Conservation (phyloP, 2,329 filamentous ascomycete species). For the Exophiala mesophila region DNA sequence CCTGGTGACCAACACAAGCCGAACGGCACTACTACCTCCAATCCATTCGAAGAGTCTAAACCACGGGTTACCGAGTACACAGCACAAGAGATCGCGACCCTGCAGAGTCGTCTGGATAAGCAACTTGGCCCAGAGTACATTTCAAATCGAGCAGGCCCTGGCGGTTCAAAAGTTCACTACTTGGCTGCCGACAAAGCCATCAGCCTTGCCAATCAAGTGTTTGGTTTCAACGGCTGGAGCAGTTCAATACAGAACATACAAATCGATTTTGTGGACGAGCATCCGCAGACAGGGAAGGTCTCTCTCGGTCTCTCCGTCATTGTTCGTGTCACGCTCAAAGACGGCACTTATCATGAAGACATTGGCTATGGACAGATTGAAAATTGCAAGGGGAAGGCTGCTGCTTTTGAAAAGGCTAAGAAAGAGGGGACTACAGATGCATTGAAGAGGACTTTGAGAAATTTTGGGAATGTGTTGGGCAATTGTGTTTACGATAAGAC, state of each 20-base stretch:
- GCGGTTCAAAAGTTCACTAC: constrained; percentile 84
- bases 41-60: constrained; percentile 72
- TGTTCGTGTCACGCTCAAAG: constrained; percentile 79
- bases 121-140: constrained; percentile 96
- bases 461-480: constrained; percentile 93
- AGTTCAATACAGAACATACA: constrained; percentile 92
- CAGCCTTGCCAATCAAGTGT: constrained; percentile 87
- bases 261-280: constrained; percentile 90
- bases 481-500: constrained; percentile 98
- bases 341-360: constrained; percentile 97
- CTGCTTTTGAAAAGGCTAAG: constrained; percentile 96
- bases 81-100: constrained; percentile 80
- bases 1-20: constrained; percentile 28
- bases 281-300: constrained; percentile 69
- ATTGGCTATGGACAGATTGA: constrained; percentile 96
- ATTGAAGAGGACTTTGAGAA: constrained; percentile 80
- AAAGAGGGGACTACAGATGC: constrained; percentile 96
- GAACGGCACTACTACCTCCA: constrained; percentile 41
- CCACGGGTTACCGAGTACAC: constrained; percentile 74
- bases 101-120: constrained; percentile 82
- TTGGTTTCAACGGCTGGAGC: constrained; percentile 97
- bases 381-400: constrained; percentile 90
- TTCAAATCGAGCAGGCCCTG: constrained; percentile 75
- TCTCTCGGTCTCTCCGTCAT: constrained; percentile 85
- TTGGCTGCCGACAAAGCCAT: constrained; percentile 96